Evolutionary conservation across 1,284 basidiomycete species (phyloP), one percentile per base, ranked within the genome.

Genomic region (Ceratobasidium sp.): DNA sequence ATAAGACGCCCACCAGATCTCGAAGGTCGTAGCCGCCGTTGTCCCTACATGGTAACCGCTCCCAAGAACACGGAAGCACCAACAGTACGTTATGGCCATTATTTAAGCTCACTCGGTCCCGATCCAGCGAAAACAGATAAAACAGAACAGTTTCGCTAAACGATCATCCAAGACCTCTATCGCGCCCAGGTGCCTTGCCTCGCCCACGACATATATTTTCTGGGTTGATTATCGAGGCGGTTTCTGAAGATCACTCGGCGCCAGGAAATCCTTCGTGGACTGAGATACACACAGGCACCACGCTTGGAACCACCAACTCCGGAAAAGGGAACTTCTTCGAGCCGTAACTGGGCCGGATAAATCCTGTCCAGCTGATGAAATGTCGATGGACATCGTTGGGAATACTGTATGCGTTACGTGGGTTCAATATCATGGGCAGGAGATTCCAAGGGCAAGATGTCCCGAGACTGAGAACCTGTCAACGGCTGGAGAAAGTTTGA

Each of bases 61-160:
- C n/a, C n/a, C n/a, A n/a, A n/a, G n/a, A n/a, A n/a, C n/a, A n/a
- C 27, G 29, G 16, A 58, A 29, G 54, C 54, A 58, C 54, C 54
- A 29, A 58, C 54, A 29, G 39, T n/a, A 53, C 51, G 51, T 53
- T 24, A 29, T 29, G 54, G 29, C 54, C 19, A 6, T 14, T 6
- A 58, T 58, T 58, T 58, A 14, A 31, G 54, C 54, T 24, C 54
- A 34, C 19, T 24, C 51, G 51, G 31, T 14, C 54, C 54, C 16
- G 31, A 58, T 37, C 19, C 11, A 58, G 31, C 31, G 27, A 8
- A n/a, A 58, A 19, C 27, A 31, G 27, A 37, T n/a, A 53, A 58
- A 58, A 58, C 19, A 58, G 54, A 19, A 8, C 31, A 58, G 29
- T 41, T 58, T 39, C 46, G 22, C 41, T 24, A n/a, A 19, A 62